phyloP scores from a whole-genome alignment of 2,329 filamentous ascomycete species.

The Hypoxylon sp. region DNA sequence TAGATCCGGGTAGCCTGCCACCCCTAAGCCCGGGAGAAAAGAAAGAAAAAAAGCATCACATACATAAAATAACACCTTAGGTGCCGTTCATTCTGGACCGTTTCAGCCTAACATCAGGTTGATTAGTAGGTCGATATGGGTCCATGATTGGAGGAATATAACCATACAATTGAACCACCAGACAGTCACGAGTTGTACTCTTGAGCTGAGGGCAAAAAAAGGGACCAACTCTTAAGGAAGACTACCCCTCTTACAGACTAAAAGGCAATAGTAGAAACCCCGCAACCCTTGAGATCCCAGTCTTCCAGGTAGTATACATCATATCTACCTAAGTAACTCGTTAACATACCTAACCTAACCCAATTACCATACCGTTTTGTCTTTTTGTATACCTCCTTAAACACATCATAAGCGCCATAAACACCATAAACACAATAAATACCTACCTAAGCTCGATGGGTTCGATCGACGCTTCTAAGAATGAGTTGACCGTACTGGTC shows the following conservation, averaged over 20 bases:
- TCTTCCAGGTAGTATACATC: constrained; percentile 9
- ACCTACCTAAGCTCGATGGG: constrained; percentile 46
- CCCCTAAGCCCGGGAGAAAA: constrained; percentile 16
- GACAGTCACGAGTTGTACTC: constrained; percentile 19
- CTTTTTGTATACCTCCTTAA: background rate
- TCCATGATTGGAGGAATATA: constrained; percentile 9
- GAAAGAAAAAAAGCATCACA: constrained; percentile 11
- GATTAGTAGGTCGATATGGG: constrained; percentile 29
- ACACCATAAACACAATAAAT: too few species aligned
- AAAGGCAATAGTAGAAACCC: constrained; percentile 12
- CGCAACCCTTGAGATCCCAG: constrained; percentile 6
- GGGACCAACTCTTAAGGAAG: background rate
- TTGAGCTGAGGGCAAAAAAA: constrained; percentile 11
- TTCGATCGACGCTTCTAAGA: constrained; percentile 53
- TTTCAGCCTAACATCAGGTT: constrained; percentile 37
- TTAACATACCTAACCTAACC: background rate
- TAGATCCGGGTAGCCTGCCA: constrained; percentile 29
- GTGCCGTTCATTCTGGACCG: constrained; percentile 15
- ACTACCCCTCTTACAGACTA: background rate
- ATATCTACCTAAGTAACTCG: constrained; percentile 7
- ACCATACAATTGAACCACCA: constrained; percentile 6
- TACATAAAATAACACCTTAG: constrained; percentile 22
- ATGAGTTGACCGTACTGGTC: constrained; percentile 71
- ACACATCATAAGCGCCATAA: constrained; percentile 3
- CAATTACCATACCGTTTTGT: background rate